These are phyloP conservation scores for Fusarium paranaense DNA, from an alignment of 2,329 filamentous ascomycete species.

Conservation along the genomic window DNA sequence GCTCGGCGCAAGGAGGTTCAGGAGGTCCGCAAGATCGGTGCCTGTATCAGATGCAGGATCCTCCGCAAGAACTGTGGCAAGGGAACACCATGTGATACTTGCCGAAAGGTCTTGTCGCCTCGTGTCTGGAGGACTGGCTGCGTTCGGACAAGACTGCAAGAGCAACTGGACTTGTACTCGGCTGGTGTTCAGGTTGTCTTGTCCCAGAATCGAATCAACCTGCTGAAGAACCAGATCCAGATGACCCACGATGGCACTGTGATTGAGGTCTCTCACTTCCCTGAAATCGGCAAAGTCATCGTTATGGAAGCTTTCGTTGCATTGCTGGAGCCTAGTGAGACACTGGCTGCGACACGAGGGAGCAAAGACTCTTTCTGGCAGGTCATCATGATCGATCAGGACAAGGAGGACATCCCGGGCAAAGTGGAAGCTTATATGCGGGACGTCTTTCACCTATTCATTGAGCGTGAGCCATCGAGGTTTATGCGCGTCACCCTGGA, in stretches of 20 bases:
- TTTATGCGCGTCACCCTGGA: conserved; percentile 71
- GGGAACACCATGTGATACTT: conserved; percentile 72
- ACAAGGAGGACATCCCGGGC: conserved; percentile 68
- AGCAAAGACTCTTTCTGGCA: conserved; percentile 50
- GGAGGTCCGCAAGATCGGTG: conserved; percentile 72
- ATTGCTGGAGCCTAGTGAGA: conserved; percentile 51
- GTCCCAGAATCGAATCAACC: conserved; percentile 69
- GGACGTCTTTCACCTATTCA: conserved; percentile 66
- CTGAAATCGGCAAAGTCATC: conserved; percentile 60
- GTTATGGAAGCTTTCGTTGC: conserved; percentile 51
- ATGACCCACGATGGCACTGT: conserved; percentile 61
- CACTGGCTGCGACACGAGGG: conserved; percentile 49
- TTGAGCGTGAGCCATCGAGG: conserved; percentile 68
- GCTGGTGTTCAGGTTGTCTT: conserved; percentile 73
- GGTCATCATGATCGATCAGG: conserved; percentile 69
- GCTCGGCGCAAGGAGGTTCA: conserved; percentile 73
- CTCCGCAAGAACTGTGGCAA: conserved; percentile 75
- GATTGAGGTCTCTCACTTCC: conserved; percentile 71
- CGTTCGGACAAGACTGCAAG: conserved; percentile 70
- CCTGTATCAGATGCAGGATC: conserved; percentile 74
- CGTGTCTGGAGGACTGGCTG: conserved; percentile 75
- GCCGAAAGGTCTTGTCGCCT: conserved; percentile 71
- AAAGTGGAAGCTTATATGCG: conserved; percentile 72
- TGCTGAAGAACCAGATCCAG: conserved; percentile 62
- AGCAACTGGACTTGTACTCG: conserved; percentile 72